Conservation (phyloP, 768 basidiomycete genomes). For the Tricholoma flavovirens region DNA sequence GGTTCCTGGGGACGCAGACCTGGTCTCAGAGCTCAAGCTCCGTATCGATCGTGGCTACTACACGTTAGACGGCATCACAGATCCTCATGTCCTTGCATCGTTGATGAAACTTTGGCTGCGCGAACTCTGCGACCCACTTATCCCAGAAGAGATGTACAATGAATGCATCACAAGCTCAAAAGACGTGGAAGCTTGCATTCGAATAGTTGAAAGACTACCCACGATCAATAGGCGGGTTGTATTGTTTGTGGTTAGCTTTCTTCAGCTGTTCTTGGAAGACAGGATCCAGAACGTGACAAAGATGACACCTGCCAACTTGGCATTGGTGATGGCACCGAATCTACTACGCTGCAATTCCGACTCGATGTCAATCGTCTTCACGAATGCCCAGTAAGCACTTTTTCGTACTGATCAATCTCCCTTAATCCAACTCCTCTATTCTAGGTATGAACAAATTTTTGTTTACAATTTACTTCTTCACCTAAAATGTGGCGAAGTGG, state of each 20-base stretch:
- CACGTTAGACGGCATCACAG: constrained; percentile 83
- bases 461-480: constrained; percentile 80
- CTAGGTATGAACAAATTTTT: constrained; percentile 83
- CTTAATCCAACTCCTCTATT: constrained; percentile 6
- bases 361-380: constrained; percentile 85
- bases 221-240: constrained; percentile 84
- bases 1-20: constrained; percentile 85
- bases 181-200: constrained; percentile 64
- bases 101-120: constrained; percentile 91
- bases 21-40: constrained; percentile 81
- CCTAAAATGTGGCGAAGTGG: constrained; percentile 70
- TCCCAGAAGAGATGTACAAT: constrained; percentile 89
- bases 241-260: constrained; percentile 83
- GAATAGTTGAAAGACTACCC: constrained; percentile 72
- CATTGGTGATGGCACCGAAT: constrained; percentile 91
- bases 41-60: constrained; percentile 91
- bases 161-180: constrained; percentile 72
- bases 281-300: constrained; percentile 69
- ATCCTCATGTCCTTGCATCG: constrained; percentile 86
- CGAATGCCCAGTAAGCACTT: constrained; percentile 81
- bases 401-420: constrained; percentile 1
- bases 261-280: constrained; percentile 83
- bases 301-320: constrained; percentile 87
- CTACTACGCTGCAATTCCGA: constrained; percentile 81
- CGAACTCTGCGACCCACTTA: constrained; percentile 86